phyloP scores from a whole-genome alignment of 768 basidiomycete species.

The Mrakia gelida region DNA sequence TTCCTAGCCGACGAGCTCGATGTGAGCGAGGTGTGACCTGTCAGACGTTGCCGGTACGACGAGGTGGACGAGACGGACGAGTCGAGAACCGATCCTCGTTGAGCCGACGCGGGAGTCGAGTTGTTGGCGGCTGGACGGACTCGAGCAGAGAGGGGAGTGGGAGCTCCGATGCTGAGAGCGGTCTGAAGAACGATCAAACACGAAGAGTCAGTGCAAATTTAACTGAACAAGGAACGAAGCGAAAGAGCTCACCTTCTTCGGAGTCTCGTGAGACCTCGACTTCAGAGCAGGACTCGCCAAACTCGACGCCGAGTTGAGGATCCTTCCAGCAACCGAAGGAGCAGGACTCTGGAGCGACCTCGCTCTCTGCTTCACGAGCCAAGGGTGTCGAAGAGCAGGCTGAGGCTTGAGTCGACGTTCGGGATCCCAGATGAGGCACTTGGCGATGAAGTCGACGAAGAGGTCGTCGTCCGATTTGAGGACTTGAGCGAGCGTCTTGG shows the following conservation, averaged over 20 bases:
- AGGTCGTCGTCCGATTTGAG: slow-evolving; percentile 88
- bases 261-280: slow-evolving; percentile 18
- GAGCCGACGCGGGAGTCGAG: slow-evolving; percentile 2
- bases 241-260: slow-evolving; percentile 26
- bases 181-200: neutral
- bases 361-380: slow-evolving; percentile 52
- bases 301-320: neutral
- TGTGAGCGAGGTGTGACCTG: slow-evolving; percentile 15
- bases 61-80: slow-evolving; percentile 27
- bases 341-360: slow-evolving; percentile 6
- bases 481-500: slow-evolving; percentile 82
- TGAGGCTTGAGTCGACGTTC: slow-evolving; percentile 92
- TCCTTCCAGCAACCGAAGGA: slow-evolving; percentile 13
- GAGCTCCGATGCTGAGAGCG: slow-evolving; percentile 61
- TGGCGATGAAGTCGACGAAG: slow-evolving; percentile 93
- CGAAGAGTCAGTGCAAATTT: neutral
- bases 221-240: neutral
- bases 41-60: slow-evolving; percentile 15
- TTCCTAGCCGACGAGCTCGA: slow-evolving; percentile 14
- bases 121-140: slow-evolving; percentile 22
- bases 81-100: neutral
- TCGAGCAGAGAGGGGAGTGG: slow-evolving; percentile 79
- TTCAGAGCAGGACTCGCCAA: slow-evolving; percentile 3
- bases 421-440: slow-evolving; percentile 98
- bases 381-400: slow-evolving; percentile 84